phyloP scores from a whole-genome alignment of 306 rosid species.

The Cucurbita maxima region DNA sequence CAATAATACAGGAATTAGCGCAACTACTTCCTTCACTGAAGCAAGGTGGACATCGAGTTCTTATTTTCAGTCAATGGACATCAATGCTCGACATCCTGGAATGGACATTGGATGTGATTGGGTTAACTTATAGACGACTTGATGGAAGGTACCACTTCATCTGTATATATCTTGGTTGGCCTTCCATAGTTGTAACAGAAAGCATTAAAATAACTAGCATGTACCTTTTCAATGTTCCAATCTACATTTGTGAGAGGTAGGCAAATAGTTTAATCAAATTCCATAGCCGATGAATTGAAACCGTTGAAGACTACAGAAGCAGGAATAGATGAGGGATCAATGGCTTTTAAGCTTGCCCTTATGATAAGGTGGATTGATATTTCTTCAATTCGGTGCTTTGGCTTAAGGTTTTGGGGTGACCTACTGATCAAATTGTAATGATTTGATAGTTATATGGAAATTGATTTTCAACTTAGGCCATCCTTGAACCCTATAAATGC shows the following conservation, averaged over 20 bases:
- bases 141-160: slow-evolving; percentile 73
- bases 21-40: slow-evolving; percentile 71
- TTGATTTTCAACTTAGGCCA: no score
- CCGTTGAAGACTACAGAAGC: no score
- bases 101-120: slow-evolving; percentile 92
- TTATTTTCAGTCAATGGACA: slow-evolving; percentile 96
- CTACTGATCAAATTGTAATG: no score
- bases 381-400: no score
- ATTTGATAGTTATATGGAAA: no score
- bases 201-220: neutral
- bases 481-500: neutral
- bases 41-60: slow-evolving; percentile 65
- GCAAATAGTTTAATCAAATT: neutral
- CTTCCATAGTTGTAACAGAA: neutral
- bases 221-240: neutral
- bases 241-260: neutral
- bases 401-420: no score
- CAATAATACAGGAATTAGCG: slow-evolving; percentile 46
- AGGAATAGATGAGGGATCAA: no score
- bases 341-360: no score
- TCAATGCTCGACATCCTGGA: slow-evolving; percentile 97
- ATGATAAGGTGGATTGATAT: no score
- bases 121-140: slow-evolving; percentile 74
- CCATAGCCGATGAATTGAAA: no score
- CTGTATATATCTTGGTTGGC: neutral